A percentile compares a stretch with the other conserved stretches of the same genome.
Evolutionary conservation across 1,139 yeast genomes (phyloP).

Genomic region (Pichia sp.): DNA sequence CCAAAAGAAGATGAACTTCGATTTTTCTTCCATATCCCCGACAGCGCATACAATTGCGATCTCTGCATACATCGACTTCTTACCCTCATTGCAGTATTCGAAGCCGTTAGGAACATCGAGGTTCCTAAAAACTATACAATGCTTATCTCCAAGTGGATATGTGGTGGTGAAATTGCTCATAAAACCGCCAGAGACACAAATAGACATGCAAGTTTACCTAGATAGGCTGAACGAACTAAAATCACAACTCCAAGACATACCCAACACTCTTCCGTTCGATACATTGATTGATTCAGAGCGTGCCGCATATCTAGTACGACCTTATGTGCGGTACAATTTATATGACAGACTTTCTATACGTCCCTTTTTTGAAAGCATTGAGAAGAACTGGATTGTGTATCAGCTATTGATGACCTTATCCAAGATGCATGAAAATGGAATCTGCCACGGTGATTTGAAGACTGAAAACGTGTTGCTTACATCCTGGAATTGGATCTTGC

Average conservation of each 20-base stretch:
- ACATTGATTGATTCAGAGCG: slow-evolving; percentile 81
- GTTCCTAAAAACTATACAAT: slow-evolving; percentile 81
- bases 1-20: slow-evolving; percentile 64
- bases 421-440: slow-evolving; percentile 56
- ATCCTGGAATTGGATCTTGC: slow-evolving; percentile 81
- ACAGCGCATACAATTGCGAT: slow-evolving; percentile 89
- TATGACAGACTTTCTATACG: slow-evolving; percentile 85
- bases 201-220: slow-evolving; percentile 34
- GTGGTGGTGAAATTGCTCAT: slow-evolving; percentile 77
- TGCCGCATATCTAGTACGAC: slow-evolving; percentile 87
- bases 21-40: slow-evolving; percentile 79
- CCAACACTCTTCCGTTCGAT: slow-evolving; percentile 67
- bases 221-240: slow-evolving; percentile 35
- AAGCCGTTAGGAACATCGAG: slow-evolving; percentile 71
- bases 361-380: slow-evolving; percentile 79
- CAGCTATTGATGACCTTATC: slow-evolving; percentile 64
- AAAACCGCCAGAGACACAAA: slow-evolving; percentile 48
- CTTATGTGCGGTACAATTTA: slow-evolving; percentile 68
- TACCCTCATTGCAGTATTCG: slow-evolving; percentile 69
- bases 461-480: slow-evolving; percentile 84
- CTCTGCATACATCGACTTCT: slow-evolving; percentile 74
- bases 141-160: slow-evolving; percentile 62
- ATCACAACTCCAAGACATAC: slow-evolving; percentile 44
- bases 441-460: slow-evolving; percentile 88
- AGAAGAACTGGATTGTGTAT: slow-evolving; percentile 77